Evolutionary conservation across 1,284 basidiomycete species (phyloP).

Genomic region (Tilletia caries): DNA sequence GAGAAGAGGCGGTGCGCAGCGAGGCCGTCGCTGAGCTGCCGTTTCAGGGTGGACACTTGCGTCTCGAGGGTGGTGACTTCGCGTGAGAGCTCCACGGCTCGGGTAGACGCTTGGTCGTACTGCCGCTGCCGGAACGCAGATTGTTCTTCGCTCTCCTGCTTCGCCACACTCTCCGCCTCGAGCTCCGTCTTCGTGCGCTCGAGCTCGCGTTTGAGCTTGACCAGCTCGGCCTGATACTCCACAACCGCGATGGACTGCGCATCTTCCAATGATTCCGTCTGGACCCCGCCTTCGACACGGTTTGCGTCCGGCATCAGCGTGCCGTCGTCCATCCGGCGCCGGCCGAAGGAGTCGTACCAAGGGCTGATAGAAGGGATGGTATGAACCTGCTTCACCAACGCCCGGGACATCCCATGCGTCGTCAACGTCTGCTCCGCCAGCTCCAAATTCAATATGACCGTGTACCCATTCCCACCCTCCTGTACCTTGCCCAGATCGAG

Average conservation of each 20-base stretch:
- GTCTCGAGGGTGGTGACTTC: background rate
- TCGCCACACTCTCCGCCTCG: background rate
- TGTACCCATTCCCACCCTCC: background rate
- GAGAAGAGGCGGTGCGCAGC: background rate
- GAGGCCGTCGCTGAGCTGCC: background rate
- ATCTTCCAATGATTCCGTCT: background rate
- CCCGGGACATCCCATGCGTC: background rate
- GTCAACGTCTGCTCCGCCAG: background rate
- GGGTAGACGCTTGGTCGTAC: slow-evolving; percentile 4
- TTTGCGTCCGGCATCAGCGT: background rate
- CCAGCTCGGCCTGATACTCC: background rate
- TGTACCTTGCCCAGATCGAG: background rate
- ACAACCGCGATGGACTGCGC: background rate
- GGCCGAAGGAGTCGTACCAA: background rate
- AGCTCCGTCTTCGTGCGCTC: background rate
- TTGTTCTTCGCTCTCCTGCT: slow-evolving; percentile 1
- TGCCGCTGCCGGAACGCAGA: background rate
- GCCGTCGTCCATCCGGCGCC: background rate
- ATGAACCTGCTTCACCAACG: background rate
- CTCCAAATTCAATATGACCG: background rate
- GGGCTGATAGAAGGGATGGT: background rate
- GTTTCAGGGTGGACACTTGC: background rate
- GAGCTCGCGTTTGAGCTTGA: background rate
- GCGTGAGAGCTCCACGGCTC: slow-evolving; percentile 7
- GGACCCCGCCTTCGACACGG: background rate